Conservation (phyloP, 1,284 basidiomycete species). For the Cystobasidium slooffiae region DNA sequence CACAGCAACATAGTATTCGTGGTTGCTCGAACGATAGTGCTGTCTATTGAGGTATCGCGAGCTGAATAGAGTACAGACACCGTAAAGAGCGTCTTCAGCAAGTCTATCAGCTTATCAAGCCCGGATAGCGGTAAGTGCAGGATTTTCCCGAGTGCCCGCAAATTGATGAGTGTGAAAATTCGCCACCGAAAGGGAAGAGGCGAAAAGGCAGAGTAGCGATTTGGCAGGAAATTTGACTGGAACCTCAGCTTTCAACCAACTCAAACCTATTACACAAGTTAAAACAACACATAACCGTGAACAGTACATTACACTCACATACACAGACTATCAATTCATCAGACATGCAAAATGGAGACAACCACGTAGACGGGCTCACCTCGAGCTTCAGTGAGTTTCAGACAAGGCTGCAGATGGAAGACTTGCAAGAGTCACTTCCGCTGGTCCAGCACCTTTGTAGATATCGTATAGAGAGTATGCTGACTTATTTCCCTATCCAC, state of each 20-base stretch:
- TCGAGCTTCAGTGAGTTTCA: conserved; percentile 27
- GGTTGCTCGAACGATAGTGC: no score
- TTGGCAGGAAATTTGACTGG: conserved; percentile 11
- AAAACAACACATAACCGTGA: not conserved
- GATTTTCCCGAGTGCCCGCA: conserved; percentile 15
- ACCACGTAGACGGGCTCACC: conserved; percentile 41
- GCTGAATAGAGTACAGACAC: no score
- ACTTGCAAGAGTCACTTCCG: no score
- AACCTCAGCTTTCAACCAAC: conserved; percentile 5
- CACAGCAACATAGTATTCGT: no score
- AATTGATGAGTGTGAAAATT: not conserved
- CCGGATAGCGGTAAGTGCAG: conserved; percentile 1
- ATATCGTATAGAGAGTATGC: not conserved
- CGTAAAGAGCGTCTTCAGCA: no score
- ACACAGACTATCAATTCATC: conserved; percentile 19
- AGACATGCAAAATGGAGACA: conserved; percentile 44
- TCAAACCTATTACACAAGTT: not conserved
- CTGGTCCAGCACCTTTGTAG: no score
- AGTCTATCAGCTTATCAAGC: conserved; percentile 4
- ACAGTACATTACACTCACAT: conserved; percentile 6
- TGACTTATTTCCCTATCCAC: not conserved
- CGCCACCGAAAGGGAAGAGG: conserved; percentile 1
- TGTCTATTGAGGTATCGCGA: no score
- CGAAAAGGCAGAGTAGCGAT: not conserved
- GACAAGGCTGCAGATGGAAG: no score